Evolutionary conservation across 78 protist species (phyloP), one percentile per base, ranked within the genome.

Genomic region (Tieghemostelium lacteum): DNA sequence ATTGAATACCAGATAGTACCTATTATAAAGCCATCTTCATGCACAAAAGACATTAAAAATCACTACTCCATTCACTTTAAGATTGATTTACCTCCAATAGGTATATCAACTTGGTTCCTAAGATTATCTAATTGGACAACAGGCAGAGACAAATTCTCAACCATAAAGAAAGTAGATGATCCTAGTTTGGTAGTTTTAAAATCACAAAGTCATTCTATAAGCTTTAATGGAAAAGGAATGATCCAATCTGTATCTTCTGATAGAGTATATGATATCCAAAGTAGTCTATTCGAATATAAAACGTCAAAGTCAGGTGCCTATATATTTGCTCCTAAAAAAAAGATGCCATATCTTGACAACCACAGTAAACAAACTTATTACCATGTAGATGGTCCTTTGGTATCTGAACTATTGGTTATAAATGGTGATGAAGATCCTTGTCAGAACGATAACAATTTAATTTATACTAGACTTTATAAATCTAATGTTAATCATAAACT

Each of bases 61-160:
- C 42, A 76, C 12, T 83, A 69, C 31, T 26, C 22, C 5, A 17
- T 83, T n/a, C 22, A 36, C 28, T 72, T 63, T 33, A 42, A 69
- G 0, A 2, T 39, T 28, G 66, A 58, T 26, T 3, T 83, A 19
- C 76, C 76, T 28, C 63, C 91, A 66, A 45, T 83, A 1, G 91
- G 91, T 16, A 36, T 83, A 8, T 58, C 52, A 19, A 83, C 91
- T 16, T 83, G 42, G 40, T 69, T 54, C 31, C 1, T 83, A 40
- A n/a, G n/a, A n/a, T n/a, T n/a, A n/a, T n/a, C n/a, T n/a, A n/a
- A n/a, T n/a, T n/a, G n/a, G n/a, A 34, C 78, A 31, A 49, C 22
- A 31, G 24, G 1, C 20, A 67, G 17, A 20, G 2, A 42, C 20
- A 26, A 17, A 29, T n/a, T 42, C 26, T 26, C 71, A 69, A 69